Percentiles rank a stretch among this genome's conserved stretches.
Conservation (phyloP, 2,329 filamentous ascomycete species). For the Penicillium psychrosexuale region DNA sequence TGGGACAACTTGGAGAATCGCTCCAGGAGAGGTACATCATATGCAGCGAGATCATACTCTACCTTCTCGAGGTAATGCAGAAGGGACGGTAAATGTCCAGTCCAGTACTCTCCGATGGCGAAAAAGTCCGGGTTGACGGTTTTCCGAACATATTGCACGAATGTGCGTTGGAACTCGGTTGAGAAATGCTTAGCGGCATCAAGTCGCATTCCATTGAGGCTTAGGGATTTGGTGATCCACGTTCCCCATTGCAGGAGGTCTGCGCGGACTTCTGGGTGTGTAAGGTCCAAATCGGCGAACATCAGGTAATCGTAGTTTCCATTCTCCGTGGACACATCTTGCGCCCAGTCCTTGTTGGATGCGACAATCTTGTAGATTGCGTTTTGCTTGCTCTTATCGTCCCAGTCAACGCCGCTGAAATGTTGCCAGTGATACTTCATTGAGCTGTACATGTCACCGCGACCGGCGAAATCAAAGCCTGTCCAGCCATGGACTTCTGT, state of each 20-base stretch:
- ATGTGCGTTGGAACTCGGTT: constrained; percentile 63
- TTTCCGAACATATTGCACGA: constrained; percentile 57
- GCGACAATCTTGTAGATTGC: constrained; percentile 66
- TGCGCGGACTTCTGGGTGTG: constrained; percentile 59
- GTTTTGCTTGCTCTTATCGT: constrained; percentile 54
- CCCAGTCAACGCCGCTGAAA: constrained; percentile 67
- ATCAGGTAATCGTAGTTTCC: constrained; percentile 70
- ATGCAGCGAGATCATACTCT: constrained; percentile 59
- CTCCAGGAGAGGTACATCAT: constrained; percentile 66
- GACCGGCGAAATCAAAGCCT: constrained; percentile 62
- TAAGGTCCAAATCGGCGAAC: constrained; percentile 68
- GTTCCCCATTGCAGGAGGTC: constrained; percentile 66
- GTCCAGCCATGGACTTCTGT: constrained; percentile 67
- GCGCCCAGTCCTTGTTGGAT: constrained; percentile 62
- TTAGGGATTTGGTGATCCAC: constrained; percentile 62
- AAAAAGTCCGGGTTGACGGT: constrained; percentile 56
- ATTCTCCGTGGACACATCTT: constrained; percentile 59
- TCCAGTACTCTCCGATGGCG: constrained; percentile 69
- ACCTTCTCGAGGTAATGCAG: constrained; percentile 57
- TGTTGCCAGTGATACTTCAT: constrained; percentile 66
- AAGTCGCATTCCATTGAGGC: constrained; percentile 64
- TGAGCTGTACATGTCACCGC: constrained; percentile 57
- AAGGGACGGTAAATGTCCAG: constrained; percentile 55
- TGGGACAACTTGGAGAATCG: constrained; percentile 63
- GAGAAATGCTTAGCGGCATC: constrained; percentile 73